phyloP scores from a whole-genome alignment of 2,329 filamentous ascomycete genomes.

The Bipolaris sorokiniana region DNA sequence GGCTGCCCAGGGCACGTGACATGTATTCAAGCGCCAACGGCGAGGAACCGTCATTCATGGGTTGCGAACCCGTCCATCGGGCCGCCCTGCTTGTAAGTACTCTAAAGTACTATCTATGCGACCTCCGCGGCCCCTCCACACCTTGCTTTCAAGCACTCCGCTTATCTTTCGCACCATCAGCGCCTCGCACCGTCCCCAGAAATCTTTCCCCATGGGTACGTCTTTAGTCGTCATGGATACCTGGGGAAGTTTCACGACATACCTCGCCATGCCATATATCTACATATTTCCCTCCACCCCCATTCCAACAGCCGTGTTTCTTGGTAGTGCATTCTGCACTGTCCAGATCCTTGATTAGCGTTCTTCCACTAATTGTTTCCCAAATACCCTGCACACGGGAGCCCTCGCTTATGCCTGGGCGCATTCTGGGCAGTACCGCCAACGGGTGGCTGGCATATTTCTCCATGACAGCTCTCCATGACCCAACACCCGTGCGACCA shows the following conservation, averaged over 20 bases:
- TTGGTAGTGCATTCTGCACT: conserved; percentile 9
- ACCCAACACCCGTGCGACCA: conserved; percentile 1
- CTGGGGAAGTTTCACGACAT: conserved; percentile 10
- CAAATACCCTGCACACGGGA: conserved; percentile 6
- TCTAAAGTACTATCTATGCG: neutral
- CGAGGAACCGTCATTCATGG: neutral
- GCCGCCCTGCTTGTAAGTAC: neutral
- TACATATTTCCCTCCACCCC: neutral
- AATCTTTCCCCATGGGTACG: conserved; percentile 7
- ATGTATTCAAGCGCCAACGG: neutral
- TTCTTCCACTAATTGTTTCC: conserved; percentile 1
- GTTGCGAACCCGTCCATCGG: neutral
- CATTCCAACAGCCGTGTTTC: neutral
- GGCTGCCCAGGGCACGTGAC: conserved; percentile 6
- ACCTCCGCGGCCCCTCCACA: conserved; percentile 4
- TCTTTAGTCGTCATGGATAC: conserved; percentile 1
- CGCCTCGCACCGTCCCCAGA: conserved; percentile 12
- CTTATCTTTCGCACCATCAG: conserved; percentile 10
- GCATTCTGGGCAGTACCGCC: conserved; percentile 7
- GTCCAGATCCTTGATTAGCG: conserved; percentile 5
- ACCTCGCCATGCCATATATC: neutral
- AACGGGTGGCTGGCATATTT: conserved; percentile 9
- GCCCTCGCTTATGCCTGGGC: conserved; percentile 13
- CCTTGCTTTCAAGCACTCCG: conserved; percentile 3
- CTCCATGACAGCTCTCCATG: conserved; percentile 8